Evolutionary conservation across 129 eudicot genomes (phyloP).

Genomic region (Mikania micrantha): DNA sequence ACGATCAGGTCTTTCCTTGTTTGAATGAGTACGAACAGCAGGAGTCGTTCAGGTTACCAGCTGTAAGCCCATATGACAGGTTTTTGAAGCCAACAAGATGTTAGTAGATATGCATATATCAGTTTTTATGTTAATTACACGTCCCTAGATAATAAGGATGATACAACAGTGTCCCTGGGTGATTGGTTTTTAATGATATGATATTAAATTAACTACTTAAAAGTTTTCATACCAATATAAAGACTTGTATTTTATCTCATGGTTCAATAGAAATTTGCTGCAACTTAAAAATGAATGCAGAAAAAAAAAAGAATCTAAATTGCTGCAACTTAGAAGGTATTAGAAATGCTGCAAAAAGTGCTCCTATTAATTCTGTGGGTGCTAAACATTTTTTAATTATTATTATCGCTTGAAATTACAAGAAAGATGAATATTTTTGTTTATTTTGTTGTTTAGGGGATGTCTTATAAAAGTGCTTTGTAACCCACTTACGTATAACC

Average conservation of each 20-base stretch:
- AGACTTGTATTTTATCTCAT: no score
- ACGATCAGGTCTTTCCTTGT: conserved; percentile 18
- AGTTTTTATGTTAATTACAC: not conserved
- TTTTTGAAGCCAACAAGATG: conserved; percentile 63
- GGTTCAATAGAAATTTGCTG: not conserved
- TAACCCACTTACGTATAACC: no score
- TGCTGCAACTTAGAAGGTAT: no score
- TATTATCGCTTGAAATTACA: no score
- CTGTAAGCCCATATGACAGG: conserved; percentile 72
- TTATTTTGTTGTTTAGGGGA: no score
- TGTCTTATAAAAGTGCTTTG: no score
- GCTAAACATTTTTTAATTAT: no score
- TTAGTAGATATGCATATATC: conserved; percentile 19
- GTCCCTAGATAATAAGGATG: not conserved
- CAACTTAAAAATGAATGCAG: not conserved
- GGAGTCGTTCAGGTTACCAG: conserved; percentile 60
- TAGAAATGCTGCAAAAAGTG: no score
- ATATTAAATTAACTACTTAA: not conserved
- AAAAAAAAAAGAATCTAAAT: no score
- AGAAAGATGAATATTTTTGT: no score
- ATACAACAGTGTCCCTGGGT: not conserved
- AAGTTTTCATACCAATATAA: not conserved
- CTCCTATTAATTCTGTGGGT: no score
- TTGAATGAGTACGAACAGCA: conserved; percentile 36
- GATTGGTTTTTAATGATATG: not conserved